Evolutionary conservation across 2,329 filamentous ascomycete species (phyloP).

Genomic region (Aspergillus felis): DNA sequence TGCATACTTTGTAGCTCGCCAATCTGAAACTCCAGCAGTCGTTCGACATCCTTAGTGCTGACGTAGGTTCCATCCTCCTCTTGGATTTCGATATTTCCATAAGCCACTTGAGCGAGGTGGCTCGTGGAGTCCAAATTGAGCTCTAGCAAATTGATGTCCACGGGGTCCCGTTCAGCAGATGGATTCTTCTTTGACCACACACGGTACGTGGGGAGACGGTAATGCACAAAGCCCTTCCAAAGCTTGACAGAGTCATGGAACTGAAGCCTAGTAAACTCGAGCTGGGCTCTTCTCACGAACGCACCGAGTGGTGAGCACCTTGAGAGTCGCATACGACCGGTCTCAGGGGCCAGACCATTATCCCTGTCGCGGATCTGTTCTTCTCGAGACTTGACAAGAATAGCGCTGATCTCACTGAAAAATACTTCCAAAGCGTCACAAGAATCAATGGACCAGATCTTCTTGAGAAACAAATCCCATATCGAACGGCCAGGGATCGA

Average conservation of each 20-base stretch:
- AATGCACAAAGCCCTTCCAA: slow-evolving; percentile 79
- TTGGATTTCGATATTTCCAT: slow-evolving; percentile 45
- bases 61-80: slow-evolving; percentile 45
- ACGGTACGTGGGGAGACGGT: slow-evolving; percentile 69
- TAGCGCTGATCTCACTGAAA: slow-evolving; percentile 56
- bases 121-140: slow-evolving; percentile 53
- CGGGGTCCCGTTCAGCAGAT: slow-evolving; percentile 44
- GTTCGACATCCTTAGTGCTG: slow-evolving; percentile 76
- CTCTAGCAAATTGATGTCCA: slow-evolving; percentile 60
- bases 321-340: slow-evolving; percentile 59
- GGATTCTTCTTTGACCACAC: slow-evolving; percentile 56
- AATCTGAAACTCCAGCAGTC: slow-evolving; percentile 81
- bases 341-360: slow-evolving; percentile 47
- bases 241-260: slow-evolving; percentile 75
- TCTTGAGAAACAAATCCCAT: slow-evolving; percentile 80
- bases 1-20: slow-evolving; percentile 73
- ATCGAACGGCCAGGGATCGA: slow-evolving; percentile 70
- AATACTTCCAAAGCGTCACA: slow-evolving; percentile 76
- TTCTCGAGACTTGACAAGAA: slow-evolving; percentile 61
- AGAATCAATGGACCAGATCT: slow-evolving; percentile 79
- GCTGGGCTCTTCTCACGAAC: slow-evolving; percentile 70
- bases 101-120: slow-evolving; percentile 48
- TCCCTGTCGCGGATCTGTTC: slow-evolving; percentile 56
- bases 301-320: slow-evolving; percentile 74
- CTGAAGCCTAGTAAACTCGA: slow-evolving; percentile 76